Evolutionary conservation across 164 flowering plant genomes (phyloP), one percentile per base, ranked within the genome.

Genomic region (Nelumbo lutea): DNA sequence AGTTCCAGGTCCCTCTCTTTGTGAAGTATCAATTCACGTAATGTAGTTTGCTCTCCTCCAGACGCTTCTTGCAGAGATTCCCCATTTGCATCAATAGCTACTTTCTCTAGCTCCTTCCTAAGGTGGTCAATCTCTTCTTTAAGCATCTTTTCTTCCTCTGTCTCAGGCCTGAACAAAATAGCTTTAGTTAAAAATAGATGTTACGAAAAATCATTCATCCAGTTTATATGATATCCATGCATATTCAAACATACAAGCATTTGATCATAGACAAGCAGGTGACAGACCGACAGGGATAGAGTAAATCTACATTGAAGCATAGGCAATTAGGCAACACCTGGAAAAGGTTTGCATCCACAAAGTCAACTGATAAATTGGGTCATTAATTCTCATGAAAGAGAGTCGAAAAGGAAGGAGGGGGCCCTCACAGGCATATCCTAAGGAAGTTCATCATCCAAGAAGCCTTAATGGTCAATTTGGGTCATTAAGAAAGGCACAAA

Each of bases 1-100:
- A 68, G 69, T 71, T 81, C 82, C 67, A 81, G 62, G 38, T 77
- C 81, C 70, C 27, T 77, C 59, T 81, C 79, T 73, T 57, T 74
- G 15, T 1, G 1, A 39, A 43, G 27, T 53, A 81, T 52, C 57
- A 76, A 42, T 60, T 76, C 73, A 2, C 11, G 69, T 41, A 75
- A 59, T 43, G 66, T 70, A 39, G 9, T 56, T 59, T 51, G 62
- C 27, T 74, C 75, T 63, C 40, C 79, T 39, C 55, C 59, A 11
- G 77, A 39, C 10, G 27, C 27, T 27, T 44, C 75, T 44, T 62
- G 45, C 38, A 57, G 14, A 9, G 76, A 44, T 60, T 76, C 79
- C 57, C 68, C 79, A 73, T 75, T 72, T 11, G 55, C 70, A 65
- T 69, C 72, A 11, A 56, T 69, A 53, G 65, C 40, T 61, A 66